These are phyloP conservation scores for Chrysosporium queenslandicum DNA, from an alignment of 2,329 filamentous ascomycete species.

Conservation along the genomic window DNA sequence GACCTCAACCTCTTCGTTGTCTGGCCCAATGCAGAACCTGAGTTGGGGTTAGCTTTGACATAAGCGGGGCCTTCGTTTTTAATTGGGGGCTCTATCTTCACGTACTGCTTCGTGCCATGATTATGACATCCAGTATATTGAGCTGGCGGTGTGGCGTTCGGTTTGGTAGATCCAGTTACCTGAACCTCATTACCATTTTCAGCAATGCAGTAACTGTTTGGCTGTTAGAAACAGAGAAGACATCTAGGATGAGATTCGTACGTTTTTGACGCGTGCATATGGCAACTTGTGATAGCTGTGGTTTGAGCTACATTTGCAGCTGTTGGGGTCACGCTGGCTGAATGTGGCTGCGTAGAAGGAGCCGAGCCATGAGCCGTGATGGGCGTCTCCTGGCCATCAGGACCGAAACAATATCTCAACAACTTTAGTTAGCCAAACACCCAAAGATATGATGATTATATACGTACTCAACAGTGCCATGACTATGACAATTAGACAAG, in stretches of 20 bases:
- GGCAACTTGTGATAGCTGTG: conserved; percentile 46
- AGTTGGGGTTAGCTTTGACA: not conserved
- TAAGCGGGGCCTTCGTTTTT: too few species aligned
- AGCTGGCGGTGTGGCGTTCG: conserved; percentile 47
- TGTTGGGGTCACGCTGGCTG: conserved; percentile 21
- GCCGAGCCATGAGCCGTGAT: conserved; percentile 19
- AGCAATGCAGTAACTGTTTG: conserved; percentile 29
- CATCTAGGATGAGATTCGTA: too few species aligned
- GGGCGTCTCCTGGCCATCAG: conserved; percentile 24
- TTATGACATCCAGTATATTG: conserved; percentile 56
- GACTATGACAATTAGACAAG: conserved; percentile 26
- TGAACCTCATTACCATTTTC: conserved; percentile 30
- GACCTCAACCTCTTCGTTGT: conserved; percentile 53
- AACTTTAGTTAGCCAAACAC: not conserved
- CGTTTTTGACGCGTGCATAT: conserved; percentile 40
- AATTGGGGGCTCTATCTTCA: too few species aligned
- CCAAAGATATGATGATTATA: not conserved
- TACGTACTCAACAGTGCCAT: conserved; percentile 24
- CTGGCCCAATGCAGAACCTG: conserved; percentile 53
- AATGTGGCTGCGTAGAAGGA: conserved; percentile 16
- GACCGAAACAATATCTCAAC: conserved; percentile 23
- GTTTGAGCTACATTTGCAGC: conserved; percentile 26
- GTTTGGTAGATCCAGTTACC: conserved; percentile 40
- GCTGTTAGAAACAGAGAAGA: too few species aligned
- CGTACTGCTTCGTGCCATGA: conserved; percentile 49